Conservation (phyloP, 2,329 filamentous ascomycete species). For the Aspergillus nomiae region DNA sequence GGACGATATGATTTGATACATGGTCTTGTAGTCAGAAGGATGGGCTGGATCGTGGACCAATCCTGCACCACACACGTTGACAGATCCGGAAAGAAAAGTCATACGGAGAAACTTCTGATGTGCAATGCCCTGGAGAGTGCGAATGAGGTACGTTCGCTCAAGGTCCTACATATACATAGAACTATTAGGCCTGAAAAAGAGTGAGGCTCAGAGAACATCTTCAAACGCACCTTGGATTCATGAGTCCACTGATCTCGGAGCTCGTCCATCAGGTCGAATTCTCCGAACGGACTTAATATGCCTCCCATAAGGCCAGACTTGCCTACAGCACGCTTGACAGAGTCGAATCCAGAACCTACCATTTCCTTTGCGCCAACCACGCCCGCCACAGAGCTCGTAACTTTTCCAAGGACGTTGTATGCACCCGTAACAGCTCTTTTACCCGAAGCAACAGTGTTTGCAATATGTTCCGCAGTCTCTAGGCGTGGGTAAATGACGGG, state of each 20-base stretch:
- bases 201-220: not conserved
- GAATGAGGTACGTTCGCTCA: slow-evolving; percentile 92
- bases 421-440: slow-evolving; percentile 97
- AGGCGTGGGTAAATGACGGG: slow-evolving; percentile 88
- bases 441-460: slow-evolving; percentile 86
- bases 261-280: slow-evolving; percentile 92
- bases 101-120: slow-evolving; percentile 95
- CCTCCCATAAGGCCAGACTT: slow-evolving; percentile 95
- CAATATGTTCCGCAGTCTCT: slow-evolving; percentile 87
- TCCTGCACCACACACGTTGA: slow-evolving; percentile 88
- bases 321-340: slow-evolving; percentile 94
- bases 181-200: not conserved
- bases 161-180: slow-evolving; percentile 62
- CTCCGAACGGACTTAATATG: slow-evolving; percentile 93
- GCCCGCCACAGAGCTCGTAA: slow-evolving; percentile 91
- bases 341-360: slow-evolving; percentile 87
- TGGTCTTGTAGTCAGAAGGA: slow-evolving; percentile 94
- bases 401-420: slow-evolving; percentile 93
- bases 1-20: slow-evolving; percentile 97
- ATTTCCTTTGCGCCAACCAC: slow-evolving; percentile 94
- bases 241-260: slow-evolving; percentile 97
- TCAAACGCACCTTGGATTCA: slow-evolving; percentile 73
- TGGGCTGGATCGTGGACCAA: slow-evolving; percentile 91
- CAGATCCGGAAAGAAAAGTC: slow-evolving; percentile 90
- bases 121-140: slow-evolving; percentile 90